Evolutionary conservation across 352 stramenopile genomes (phyloP), one percentile per base, ranked within the genome.

Genomic region (Globisporangium solare): DNA sequence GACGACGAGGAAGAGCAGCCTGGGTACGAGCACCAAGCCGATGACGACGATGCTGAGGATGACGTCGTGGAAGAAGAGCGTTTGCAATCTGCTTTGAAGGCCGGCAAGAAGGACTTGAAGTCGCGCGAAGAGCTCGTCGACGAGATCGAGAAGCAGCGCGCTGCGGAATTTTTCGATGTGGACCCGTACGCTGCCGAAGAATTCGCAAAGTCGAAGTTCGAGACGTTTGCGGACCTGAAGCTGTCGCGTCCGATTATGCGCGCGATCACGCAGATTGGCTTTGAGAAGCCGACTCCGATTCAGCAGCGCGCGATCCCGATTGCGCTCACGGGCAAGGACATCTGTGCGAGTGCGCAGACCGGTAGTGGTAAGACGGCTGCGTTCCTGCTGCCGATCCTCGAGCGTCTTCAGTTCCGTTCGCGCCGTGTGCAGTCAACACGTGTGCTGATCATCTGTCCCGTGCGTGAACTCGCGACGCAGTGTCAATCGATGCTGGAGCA

Each of bases 361-460:
- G 97, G 97, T 61, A 97, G 78, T 77, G 97, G 97, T 68, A 99
- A 99, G 71, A 99, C 97, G 12, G 97, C 97, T 6, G 97, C 97
- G 7, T 99, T 99, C 72, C 63, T 99, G 59, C 70, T 99, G 10
- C 97, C 97, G 18, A 96, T 99, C 41, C 72, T 99, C 35, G 97
- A 99, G 71, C 84, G 96, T 59, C 81, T 99, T 20, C 77, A 99
- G 51, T 98, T 98, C 65, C 87, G 94, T 21, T 91, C 84, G 51
- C 79, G 83, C 51, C 73, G 74, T 46, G 72, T 94, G 48, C 76
- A 95, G 27, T 89, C 83, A 2, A 98, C 94, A 37, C 91, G 93
- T 35, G 92, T 98, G 31, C 85, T 99, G 64, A 92, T 99, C 64
- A 89, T 99, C 24, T 97, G 94, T 62, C 97, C 97, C 6, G 99